A percentile compares a stretch with the other conserved stretches of the same genome.
phyloP scores from a whole-genome alignment of 306 rosid genomes.

The Quercus berberidifolia region DNA sequence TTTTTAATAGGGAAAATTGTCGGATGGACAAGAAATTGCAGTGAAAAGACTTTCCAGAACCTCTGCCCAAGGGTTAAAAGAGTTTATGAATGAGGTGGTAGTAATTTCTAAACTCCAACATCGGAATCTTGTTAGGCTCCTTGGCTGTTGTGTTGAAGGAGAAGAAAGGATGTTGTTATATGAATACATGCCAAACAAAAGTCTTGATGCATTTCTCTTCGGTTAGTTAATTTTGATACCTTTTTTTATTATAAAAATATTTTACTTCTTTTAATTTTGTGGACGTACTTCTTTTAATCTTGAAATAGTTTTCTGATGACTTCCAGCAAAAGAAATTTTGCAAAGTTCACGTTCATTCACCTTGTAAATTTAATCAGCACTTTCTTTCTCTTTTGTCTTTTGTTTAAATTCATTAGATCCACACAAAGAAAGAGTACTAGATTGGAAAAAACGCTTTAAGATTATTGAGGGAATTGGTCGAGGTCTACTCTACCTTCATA shows the following conservation, averaged over 20 bases:
- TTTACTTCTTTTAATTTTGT: neutral
- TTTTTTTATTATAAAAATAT: neutral
- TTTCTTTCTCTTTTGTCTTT: too few species aligned
- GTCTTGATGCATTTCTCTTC: constrained; percentile 45
- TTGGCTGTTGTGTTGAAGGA: constrained; percentile 44
- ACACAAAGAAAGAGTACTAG: too few species aligned
- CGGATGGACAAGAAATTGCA: constrained; percentile 40
- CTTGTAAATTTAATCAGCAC: too few species aligned
- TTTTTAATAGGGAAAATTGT: constrained; percentile 24
- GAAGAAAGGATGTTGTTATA: constrained; percentile 41
- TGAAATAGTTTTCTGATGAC: too few species aligned
- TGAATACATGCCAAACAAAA: constrained; percentile 47
- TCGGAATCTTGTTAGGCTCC: constrained; percentile 43
- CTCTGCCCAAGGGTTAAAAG: constrained; percentile 42
- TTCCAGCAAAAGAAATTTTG: too few species aligned
- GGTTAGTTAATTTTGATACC: constrained; percentile 16
- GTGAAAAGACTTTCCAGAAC: constrained; percentile 40
- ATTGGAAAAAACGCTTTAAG: too few species aligned
- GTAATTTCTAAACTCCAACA: constrained; percentile 51
- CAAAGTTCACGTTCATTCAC: too few species aligned
- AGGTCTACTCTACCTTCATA: too few species aligned
- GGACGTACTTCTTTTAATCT: too few species aligned
- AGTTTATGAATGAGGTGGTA: constrained; percentile 42
- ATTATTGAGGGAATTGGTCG: too few species aligned
- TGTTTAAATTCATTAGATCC: too few species aligned